phyloP scores from a whole-genome alignment of 1,284 basidiomycete species.

The Butyriboletus appendiculatus region DNA sequence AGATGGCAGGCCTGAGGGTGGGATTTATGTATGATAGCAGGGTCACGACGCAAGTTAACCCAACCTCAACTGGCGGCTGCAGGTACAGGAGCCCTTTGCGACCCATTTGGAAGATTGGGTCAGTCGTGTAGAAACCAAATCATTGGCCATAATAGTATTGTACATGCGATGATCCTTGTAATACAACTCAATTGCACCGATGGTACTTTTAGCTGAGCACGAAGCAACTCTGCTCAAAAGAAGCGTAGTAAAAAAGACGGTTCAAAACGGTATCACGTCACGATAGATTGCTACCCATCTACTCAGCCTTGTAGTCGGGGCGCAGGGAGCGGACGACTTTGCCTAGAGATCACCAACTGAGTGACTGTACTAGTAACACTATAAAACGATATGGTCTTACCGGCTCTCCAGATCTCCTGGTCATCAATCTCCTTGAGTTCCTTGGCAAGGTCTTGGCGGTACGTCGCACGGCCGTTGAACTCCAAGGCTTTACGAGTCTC shows the following conservation, averaged over 20 bases:
- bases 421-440: conserved; percentile 96
- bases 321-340: conserved; percentile 78
- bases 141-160: conserved; percentile 6
- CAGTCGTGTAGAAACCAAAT: not conserved
- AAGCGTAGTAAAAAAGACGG: conserved; percentile 4
- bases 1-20: not conserved
- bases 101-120: conserved; percentile 9
- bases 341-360: conserved; percentile 43
- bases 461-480: conserved; percentile 92
- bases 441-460: conserved; percentile 92
- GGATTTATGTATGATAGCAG: not conserved
- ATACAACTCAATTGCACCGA: conserved; percentile 23
- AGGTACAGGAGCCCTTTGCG: not conserved
- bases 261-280: conserved; percentile 12
- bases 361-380: not conserved
- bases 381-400: conserved; percentile 41
- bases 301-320: conserved; percentile 73
- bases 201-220: conserved; percentile 27
- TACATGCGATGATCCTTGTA: conserved; percentile 21
- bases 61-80: not conserved
- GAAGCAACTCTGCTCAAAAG: conserved; percentile 12
- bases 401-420: conserved; percentile 98
- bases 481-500: conserved; percentile 98
- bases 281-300: conserved; percentile 7
- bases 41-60: not conserved